Percentiles rank a stretch among this genome's conserved stretches.
Evolutionary conservation across 164 flowering plant species (phyloP).

Genomic region (Euptelea pleiosperma): DNA sequence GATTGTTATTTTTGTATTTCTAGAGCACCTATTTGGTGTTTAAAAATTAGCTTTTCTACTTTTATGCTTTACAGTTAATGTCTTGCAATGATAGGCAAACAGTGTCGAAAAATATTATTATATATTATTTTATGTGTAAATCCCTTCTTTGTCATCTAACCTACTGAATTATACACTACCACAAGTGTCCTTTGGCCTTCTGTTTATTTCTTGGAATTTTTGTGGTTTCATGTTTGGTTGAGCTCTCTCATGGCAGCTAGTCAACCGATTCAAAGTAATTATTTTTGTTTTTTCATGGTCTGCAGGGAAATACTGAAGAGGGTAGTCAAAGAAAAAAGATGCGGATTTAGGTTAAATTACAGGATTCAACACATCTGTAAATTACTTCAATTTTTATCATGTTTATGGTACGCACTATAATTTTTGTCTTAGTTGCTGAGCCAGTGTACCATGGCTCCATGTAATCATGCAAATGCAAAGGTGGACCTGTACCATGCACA

Average conservation of each 20-base stretch:
- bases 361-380: constrained; percentile 33
- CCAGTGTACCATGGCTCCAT: constrained; percentile 24
- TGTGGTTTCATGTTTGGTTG: too few relatives aligned
- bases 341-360: constrained; percentile 33
- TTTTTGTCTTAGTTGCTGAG: constrained; percentile 20
- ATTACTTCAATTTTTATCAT: constrained; percentile 27
- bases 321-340: constrained; percentile 50
- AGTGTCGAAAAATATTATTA: too few relatives aligned
- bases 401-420: constrained; percentile 29
- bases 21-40: neutral
- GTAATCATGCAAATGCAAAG: constrained; percentile 45
- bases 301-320: constrained; percentile 54
- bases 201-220: too few relatives aligned
- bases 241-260: too few relatives aligned
- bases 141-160: too few relatives aligned
- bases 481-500: constrained; percentile 29
- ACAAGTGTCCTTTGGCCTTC: too few relatives aligned
- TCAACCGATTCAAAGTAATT: too few relatives aligned
- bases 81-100: too few relatives aligned
- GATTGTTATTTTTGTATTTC: neutral
- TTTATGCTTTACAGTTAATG: too few relatives aligned
- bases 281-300: too few relatives aligned
- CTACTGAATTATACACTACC: too few relatives aligned
- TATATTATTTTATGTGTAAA: too few relatives aligned
- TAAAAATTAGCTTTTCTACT: neutral